Percentiles rank a stretch among this genome's conserved stretches.
These are phyloP conservation scores for Lagenidium giganteum DNA, from an alignment of 352 stramenopile genomes.

Conservation along the genomic window DNA sequence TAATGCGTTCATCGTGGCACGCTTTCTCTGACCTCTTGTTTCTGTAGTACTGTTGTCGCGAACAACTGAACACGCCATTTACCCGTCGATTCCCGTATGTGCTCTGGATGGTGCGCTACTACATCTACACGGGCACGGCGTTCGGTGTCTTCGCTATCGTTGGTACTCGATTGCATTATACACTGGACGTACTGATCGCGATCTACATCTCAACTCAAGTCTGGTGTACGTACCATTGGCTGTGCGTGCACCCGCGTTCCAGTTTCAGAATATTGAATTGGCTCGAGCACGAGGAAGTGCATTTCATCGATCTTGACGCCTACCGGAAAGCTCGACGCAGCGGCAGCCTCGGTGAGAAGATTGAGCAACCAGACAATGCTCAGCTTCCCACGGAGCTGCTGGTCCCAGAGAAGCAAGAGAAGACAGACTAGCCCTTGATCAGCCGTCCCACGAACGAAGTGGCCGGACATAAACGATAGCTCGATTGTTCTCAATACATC, in stretches of 20 bases:
- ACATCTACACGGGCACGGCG: constrained; percentile 55
- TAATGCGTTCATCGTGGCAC: not conserved
- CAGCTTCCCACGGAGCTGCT: too few species aligned
- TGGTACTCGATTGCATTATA: constrained; percentile 84
- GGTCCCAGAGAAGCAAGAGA: too few species aligned
- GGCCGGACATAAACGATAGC: too few species aligned
- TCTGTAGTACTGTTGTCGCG: constrained; percentile 65
- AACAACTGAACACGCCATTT: constrained; percentile 84
- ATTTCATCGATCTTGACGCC: constrained; percentile 73
- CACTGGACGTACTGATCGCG: constrained; percentile 81
- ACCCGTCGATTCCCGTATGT: constrained; percentile 67
- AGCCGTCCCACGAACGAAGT: not conserved
- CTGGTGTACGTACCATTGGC: constrained; percentile 84
- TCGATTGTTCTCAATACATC: too few species aligned
- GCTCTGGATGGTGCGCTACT: constrained; percentile 80
- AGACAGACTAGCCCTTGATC: not conserved
- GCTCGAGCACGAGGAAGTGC: constrained; percentile 78
- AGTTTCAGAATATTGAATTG: constrained; percentile 70
- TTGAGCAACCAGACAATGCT: too few species aligned
- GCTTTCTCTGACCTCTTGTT: constrained; percentile 6
- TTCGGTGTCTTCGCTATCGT: constrained; percentile 81
- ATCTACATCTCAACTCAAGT: constrained; percentile 84
- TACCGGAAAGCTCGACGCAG: constrained; percentile 73
- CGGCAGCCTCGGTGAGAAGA: constrained; percentile 22
- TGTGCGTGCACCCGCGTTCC: constrained; percentile 50